Evolutionary conservation across 306 rosid genomes (phyloP).

Genomic region (Quercus bicolor): DNA sequence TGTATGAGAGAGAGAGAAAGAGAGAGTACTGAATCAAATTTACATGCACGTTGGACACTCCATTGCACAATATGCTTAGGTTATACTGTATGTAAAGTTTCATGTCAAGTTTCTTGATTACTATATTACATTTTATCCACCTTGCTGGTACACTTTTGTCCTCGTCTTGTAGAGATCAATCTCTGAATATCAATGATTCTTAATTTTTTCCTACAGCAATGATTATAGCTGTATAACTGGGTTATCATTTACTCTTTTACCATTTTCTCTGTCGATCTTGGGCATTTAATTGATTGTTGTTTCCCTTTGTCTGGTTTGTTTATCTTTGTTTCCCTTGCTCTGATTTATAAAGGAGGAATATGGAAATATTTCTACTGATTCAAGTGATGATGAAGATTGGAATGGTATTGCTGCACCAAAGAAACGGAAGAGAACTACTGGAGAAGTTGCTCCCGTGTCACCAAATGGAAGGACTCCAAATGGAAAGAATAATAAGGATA

Average conservation of each 20-base stretch:
- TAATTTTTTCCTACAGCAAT: neutral
- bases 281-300: neutral
- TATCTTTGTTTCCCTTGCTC: constrained; percentile 22
- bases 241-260: neutral
- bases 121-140: neutral
- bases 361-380: constrained; percentile 43
- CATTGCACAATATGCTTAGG: no score
- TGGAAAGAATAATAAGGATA: constrained; percentile 35
- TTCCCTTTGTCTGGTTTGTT: constrained; percentile 18
- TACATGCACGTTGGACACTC: no score
- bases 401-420: constrained; percentile 31
- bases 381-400: constrained; percentile 87
- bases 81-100: no score
- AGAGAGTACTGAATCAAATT: neutral
- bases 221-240: neutral
- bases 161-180: neutral
- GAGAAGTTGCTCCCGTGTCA: constrained; percentile 11
- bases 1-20: neutral
- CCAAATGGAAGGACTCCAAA: constrained; percentile 38
- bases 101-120: neutral
- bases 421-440: constrained; percentile 24
- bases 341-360: constrained; percentile 61
- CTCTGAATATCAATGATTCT: neutral
- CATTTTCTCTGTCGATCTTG: neutral
- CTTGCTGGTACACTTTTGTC: neutral